phyloP scores from a whole-genome alignment of 2,329 filamentous ascomycete species.

The Ophiostoma montium region DNA sequence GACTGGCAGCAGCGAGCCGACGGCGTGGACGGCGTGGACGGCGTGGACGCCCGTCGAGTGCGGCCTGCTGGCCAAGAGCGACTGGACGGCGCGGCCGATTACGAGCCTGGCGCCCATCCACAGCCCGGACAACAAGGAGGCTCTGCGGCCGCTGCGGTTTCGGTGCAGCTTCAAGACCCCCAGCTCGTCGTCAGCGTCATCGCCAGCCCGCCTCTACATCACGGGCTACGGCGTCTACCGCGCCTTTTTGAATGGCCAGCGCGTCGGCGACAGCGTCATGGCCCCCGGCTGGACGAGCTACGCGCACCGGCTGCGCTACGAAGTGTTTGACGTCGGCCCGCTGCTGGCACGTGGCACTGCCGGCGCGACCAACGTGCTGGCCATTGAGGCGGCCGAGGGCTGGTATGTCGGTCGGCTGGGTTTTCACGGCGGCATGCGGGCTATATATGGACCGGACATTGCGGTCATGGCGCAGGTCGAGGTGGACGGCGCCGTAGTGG shows the following conservation, averaged over 20 bases:
- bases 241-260: conserved; percentile 23
- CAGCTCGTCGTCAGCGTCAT: conserved; percentile 11
- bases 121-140: conserved; percentile 6
- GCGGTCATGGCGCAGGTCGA: conserved; percentile 26
- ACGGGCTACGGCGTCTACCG: conserved; percentile 23
- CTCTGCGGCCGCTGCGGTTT: conserved; percentile 14
- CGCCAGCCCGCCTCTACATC: conserved; percentile 21
- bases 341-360: conserved; percentile 15
- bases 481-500: conserved; percentile 11
- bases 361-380: conserved; percentile 16
- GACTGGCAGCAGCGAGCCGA: neutral
- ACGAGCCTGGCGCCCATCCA: neutral
- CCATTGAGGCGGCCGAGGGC: conserved; percentile 28
- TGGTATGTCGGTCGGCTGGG: conserved; percentile 28
- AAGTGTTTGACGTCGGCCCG: conserved; percentile 26
- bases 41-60: conserved; percentile 12
- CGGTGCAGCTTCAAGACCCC: conserved; percentile 11
- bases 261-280: conserved; percentile 24
- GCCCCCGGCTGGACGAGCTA: conserved; percentile 31
- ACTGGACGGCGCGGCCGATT: conserved; percentile 10
- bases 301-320: conserved; percentile 25
- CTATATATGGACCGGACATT: conserved; percentile 26
- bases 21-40: conserved; percentile 10
- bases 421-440: conserved; percentile 13
- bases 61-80: conserved; percentile 9